These are phyloP conservation scores for Pestalotiopsis sp. DNA, from an alignment of 2,329 filamentous ascomycete species.

Conservation along the genomic window DNA sequence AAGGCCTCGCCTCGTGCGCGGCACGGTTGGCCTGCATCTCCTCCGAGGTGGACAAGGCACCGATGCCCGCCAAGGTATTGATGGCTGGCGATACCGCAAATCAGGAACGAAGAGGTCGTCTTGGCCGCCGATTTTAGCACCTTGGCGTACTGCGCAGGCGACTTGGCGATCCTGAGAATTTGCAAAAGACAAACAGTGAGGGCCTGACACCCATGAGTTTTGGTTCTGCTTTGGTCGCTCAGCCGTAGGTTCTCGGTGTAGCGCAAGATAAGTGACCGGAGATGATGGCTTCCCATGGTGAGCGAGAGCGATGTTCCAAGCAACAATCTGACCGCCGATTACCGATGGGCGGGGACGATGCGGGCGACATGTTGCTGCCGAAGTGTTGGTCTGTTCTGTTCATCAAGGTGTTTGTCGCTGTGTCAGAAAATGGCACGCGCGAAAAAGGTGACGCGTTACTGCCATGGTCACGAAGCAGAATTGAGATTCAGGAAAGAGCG, in stretches of 20 bases:
- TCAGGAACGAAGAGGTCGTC: slow-evolving; percentile 4
- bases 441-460: too few species aligned
- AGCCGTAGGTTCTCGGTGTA: neutral
- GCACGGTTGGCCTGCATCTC: neutral
- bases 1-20: neutral
- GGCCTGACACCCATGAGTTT: neutral
- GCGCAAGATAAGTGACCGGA: neutral
- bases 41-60: slow-evolving; percentile 5
- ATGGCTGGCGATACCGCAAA: slow-evolving; percentile 6
- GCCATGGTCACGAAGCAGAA: too few species aligned
- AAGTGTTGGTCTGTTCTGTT: too few species aligned
- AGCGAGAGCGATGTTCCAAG: neutral
- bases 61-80: slow-evolving; percentile 1
- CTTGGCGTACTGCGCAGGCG: slow-evolving; percentile 5
- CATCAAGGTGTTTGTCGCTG: too few species aligned
- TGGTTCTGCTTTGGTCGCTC: neutral
- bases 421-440: too few species aligned
- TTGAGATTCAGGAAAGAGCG: too few species aligned
- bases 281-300: neutral
- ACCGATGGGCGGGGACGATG: neutral
- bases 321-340: neutral
- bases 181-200: neutral
- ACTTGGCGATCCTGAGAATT: slow-evolving; percentile 2
- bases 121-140: neutral
- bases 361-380: too few species aligned